Conservation (phyloP, 805 yeast genomes). For the Priceomyces haplophilus region DNA sequence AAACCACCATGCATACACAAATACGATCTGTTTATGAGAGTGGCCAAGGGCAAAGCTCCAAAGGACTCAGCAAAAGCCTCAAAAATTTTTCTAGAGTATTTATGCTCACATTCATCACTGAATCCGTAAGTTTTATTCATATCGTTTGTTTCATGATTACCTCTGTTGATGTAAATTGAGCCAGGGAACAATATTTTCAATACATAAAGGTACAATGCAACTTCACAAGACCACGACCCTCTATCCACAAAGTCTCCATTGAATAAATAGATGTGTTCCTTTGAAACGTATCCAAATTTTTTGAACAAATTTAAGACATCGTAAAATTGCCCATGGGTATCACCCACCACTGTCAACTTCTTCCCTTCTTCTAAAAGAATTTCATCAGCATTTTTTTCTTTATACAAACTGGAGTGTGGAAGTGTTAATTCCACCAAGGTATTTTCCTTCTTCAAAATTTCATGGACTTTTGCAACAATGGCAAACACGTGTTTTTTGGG, state of each 20-base stretch:
- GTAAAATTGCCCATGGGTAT: conserved; percentile 95
- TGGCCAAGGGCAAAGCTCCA: conserved; percentile 80
- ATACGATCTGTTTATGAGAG: conserved; percentile 73
- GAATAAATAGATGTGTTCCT: conserved; percentile 73
- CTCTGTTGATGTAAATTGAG: conserved; percentile 76
- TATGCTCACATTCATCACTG: conserved; percentile 90
- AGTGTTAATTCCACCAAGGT: conserved; percentile 69
- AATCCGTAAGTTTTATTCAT: conserved; percentile 98
- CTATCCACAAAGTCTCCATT: conserved; percentile 98
- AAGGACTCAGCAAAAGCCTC: conserved; percentile 84
- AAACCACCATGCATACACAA: conserved; percentile 95
- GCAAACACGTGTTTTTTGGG: conserved; percentile 85
- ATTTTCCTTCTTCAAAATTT: conserved; percentile 61
- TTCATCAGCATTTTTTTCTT: conserved; percentile 17
- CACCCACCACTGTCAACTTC: conserved; percentile 87
- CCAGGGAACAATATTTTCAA: conserved; percentile 75
- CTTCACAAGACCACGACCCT: conserved; percentile 98
- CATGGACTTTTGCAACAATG: conserved; percentile 68
- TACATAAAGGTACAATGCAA: conserved; percentile 74
- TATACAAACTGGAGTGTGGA: conserved; percentile 27
- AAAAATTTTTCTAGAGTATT: conserved; percentile 77
- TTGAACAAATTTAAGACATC: conserved; percentile 81
- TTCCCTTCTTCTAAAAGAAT: conserved; percentile 27
- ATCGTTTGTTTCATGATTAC: conserved; percentile 94
- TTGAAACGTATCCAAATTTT: conserved; percentile 66